phyloP scores from a whole-genome alignment of 1,139 yeast genomes.

The Suhomyces coccinellae region DNA sequence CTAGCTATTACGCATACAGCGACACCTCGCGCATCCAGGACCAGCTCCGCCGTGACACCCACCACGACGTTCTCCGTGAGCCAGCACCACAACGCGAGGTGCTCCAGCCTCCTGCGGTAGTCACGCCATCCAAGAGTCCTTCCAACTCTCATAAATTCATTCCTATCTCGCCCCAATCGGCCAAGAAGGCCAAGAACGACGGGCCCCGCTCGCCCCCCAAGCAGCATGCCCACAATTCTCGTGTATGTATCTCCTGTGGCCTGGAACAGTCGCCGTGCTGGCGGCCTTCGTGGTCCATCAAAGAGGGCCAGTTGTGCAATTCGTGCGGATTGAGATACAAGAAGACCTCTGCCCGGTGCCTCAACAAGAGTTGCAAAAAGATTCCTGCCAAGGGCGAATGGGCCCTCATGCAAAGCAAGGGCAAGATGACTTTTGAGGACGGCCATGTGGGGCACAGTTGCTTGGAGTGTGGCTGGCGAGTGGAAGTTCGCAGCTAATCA shows the following conservation, averaged over 20 bases:
- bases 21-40: conserved; percentile 10
- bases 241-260: conserved; percentile 88
- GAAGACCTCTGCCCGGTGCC: conserved; percentile 89
- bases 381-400: conserved; percentile 97
- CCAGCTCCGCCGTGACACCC: too few relatives aligned
- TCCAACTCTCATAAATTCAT: conserved; percentile 32
- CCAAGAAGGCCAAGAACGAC: conserved; percentile 32
- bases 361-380: conserved; percentile 70
- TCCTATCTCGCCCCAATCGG: conserved; percentile 48
- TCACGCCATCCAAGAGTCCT: conserved; percentile 17
- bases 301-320: conserved; percentile 91
- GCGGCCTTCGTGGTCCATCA: conserved; percentile 94
- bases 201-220: conserved; percentile 39
- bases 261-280: conserved; percentile 95
- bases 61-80: neutral
- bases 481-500: conserved; percentile 35
- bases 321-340: conserved; percentile 94
- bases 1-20: conserved; percentile 14
- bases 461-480: conserved; percentile 62
- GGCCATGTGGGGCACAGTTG: conserved; percentile 56
- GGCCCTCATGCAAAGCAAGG: conserved; percentile 79
- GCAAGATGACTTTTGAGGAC: conserved; percentile 46
- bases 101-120: conserved; percentile 10
- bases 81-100: conserved; percentile 3
- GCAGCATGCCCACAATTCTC: conserved; percentile 33